phyloP scores from a whole-genome alignment of 2,329 filamentous ascomycete genomes.

The Elsinoe arachidis region DNA sequence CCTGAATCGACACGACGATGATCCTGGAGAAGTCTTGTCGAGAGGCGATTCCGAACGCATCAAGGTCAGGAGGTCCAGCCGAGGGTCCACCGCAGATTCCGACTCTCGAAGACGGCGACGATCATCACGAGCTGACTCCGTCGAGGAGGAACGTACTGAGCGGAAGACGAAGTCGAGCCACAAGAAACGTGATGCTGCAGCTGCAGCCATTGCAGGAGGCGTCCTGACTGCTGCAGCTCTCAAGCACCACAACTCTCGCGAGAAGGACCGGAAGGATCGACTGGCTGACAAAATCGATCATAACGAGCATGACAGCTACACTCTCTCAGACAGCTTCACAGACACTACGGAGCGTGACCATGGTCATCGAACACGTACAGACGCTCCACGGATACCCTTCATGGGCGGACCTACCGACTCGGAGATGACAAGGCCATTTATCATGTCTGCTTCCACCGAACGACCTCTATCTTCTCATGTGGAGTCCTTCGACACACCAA shows the following conservation, averaged over 20 bases:
- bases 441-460: constrained; percentile 73
- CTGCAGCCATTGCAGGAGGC: constrained; percentile 46
- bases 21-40: constrained; percentile 50
- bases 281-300: constrained; percentile 35
- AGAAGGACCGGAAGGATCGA: constrained; percentile 41
- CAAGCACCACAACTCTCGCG: constrained; percentile 56
- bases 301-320: constrained; percentile 34
- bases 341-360: constrained; percentile 46
- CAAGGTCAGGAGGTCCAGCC: constrained; percentile 47
- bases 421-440: constrained; percentile 78
- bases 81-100: constrained; percentile 39
- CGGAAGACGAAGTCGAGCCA: constrained; percentile 46
- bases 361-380: constrained; percentile 44
- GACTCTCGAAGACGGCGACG: constrained; percentile 13
- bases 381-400: constrained; percentile 40
- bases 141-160: constrained; percentile 13
- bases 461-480: constrained; percentile 59
- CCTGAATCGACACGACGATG: constrained; percentile 49
- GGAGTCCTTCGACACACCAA: constrained; percentile 47
- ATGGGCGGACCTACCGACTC: constrained; percentile 45
- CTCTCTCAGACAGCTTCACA: constrained; percentile 40
- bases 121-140: constrained; percentile 14
- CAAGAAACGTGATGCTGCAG: constrained; percentile 42
- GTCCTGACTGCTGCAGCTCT: constrained; percentile 55
- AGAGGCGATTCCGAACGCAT: constrained; percentile 44